A percentile compares a stretch with the other conserved stretches of the same genome.
phyloP scores from a whole-genome alignment of 2,329 filamentous ascomycete genomes.

The Cladophialophora carrionii region DNA sequence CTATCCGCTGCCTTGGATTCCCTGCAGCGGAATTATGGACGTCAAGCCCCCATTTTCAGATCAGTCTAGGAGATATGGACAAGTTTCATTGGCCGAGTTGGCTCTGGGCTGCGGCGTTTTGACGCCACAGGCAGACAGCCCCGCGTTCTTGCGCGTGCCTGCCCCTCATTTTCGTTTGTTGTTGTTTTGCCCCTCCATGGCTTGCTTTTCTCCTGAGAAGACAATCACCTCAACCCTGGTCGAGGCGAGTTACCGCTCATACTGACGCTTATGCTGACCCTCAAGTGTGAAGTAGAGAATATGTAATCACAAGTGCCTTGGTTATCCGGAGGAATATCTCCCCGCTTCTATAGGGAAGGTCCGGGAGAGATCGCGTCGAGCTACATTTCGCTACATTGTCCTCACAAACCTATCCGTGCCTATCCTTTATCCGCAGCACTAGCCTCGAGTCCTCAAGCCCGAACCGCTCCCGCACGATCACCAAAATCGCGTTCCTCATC shows the following conservation, averaged over 20 bases:
- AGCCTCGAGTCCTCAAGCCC: not conserved
- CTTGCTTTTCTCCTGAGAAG: not conserved
- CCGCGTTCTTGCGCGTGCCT: not conserved
- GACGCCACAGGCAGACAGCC: not conserved
- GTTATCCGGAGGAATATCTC: conserved; percentile 8
- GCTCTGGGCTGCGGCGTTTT: conserved; percentile 4
- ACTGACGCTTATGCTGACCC: not conserved
- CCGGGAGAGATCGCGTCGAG: not conserved
- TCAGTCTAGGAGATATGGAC: conserved; percentile 7
- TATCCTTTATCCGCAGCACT: conserved; percentile 12
- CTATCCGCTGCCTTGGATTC: not conserved
- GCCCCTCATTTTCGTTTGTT: conserved; percentile 5
- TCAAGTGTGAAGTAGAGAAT: not conserved
- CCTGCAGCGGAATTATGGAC: not conserved
- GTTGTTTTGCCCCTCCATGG: conserved; percentile 2
- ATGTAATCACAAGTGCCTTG: not conserved
- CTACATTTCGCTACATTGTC: conserved; percentile 4
- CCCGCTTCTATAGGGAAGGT: not conserved
- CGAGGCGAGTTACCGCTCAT: not conserved
- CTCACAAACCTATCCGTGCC: conserved; percentile 1
- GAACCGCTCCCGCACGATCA: not conserved
- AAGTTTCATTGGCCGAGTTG: not conserved
- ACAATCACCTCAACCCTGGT: not conserved
- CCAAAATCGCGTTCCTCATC: not conserved
- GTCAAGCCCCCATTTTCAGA: not conserved